Evolutionary conservation across 495 filamentous ascomycete species (phyloP).

Genomic region (Cercophora samala): DNA sequence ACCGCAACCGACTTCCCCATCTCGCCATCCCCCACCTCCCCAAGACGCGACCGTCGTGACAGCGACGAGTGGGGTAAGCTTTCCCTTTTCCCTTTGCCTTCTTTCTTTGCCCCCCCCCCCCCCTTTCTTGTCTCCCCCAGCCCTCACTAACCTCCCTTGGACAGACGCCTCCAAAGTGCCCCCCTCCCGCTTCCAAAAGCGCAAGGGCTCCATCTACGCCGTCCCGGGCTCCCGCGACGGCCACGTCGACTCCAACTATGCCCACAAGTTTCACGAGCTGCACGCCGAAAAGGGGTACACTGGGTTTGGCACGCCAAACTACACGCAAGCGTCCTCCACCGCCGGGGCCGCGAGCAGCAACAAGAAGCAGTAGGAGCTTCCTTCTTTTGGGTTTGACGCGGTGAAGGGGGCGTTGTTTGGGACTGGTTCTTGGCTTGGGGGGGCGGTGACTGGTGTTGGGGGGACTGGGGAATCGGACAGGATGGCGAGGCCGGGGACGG

Average conservation of each 20-base stretch:
- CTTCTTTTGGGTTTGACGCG: neutral
- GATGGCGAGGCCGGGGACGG: too few species aligned
- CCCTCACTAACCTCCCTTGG: neutral
- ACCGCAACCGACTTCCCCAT: neutral
- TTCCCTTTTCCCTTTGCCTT: neutral
- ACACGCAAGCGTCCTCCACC: neutral
- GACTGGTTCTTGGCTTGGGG: neutral
- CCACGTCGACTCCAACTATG: slow-evolving; percentile 51
- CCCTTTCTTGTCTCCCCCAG: neutral
- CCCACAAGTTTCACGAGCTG: slow-evolving; percentile 43
- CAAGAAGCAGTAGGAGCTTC: slow-evolving; percentile 1
- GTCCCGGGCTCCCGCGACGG: slow-evolving; percentile 56
- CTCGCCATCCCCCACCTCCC: neutral
- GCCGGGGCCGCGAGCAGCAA: too few species aligned
- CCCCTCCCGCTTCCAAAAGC: slow-evolving; percentile 60
- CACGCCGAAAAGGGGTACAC: slow-evolving; percentile 35
- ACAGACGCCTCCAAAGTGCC: slow-evolving; percentile 59
- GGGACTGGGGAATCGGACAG: too few species aligned
- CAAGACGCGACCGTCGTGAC: slow-evolving; percentile 14
- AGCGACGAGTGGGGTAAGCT: slow-evolving; percentile 47
- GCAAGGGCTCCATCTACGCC: slow-evolving; percentile 61
- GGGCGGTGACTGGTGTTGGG: neutral
- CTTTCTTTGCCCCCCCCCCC: neutral
- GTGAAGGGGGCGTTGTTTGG: neutral
- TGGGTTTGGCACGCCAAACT: neutral